Base-by-base conservation (phyloP, 257 asterid species). In the Przewalskia tangutica region DNA sequence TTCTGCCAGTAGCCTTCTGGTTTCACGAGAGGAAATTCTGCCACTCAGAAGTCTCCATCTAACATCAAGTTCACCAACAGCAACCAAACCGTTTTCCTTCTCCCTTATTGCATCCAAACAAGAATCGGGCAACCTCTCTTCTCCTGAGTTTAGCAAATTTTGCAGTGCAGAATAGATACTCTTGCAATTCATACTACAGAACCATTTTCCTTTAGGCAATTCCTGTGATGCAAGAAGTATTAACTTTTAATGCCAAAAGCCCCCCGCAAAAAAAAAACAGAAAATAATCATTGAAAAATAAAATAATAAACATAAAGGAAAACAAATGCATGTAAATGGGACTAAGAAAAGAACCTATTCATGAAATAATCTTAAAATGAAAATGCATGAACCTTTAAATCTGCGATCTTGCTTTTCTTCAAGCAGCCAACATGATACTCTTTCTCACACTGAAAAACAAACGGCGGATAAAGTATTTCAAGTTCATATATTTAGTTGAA, bases 391-490 rank as follows among this genome's bases (percentile, higher is more conserved):
- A 95, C 99, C 99, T 96, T 96, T 14, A 96, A 87, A 87, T 96
- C 99, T 77, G 99, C 97, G 86, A 91, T 81, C 93, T 92, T 96
- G 90, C 89, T 83, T 86, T 93, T 94, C 78, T 96, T 94, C 87
- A 96, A 89, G 89, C 99, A 96, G 85, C 98, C 99, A 85, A 96
- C 97, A 82, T 96, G 99, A 90, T 93, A 96, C 86, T 94, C 99
- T 88, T 88, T 96, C 91, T 96, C 99, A 44, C 99, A 96, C 99
- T 96, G 90, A 50, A 84, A 27, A 83, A 59, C 17, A 79, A 75
- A 66, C 2, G 82, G 55, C 66, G 84, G 20, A 11, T 55, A 66
- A 51, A 51, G 56, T 40, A 85, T 65, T 81, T 80, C 73, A n/a
- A 82, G 55, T 50, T 44, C 64, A 55, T 27, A 8, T 58, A 60